These are phyloP conservation scores for Bacidia gigantensis DNA, from an alignment of 495 filamentous ascomycete genomes.

Conservation along the genomic window DNA sequence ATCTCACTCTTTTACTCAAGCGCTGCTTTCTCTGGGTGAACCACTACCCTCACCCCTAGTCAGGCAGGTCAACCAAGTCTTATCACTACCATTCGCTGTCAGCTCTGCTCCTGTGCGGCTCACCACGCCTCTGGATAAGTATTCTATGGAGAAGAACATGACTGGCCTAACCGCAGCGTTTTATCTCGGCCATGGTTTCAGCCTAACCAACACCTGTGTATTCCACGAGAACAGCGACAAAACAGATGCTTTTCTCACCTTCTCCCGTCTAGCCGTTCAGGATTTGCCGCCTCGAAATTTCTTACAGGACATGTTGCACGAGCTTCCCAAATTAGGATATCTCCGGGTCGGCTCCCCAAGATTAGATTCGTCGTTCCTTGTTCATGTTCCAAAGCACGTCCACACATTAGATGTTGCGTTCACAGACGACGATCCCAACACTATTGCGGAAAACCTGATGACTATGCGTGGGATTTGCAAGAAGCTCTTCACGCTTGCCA, in stretches of 20 bases:
- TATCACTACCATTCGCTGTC: background rate
- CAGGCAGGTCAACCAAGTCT: background rate
- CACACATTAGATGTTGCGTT: slow-evolving; percentile 15
- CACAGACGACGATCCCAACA: slow-evolving; percentile 10
- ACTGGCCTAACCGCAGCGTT: slow-evolving; percentile 12
- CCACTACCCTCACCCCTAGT: slow-evolving; percentile 11
- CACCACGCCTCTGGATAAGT: background rate
- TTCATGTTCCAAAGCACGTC: slow-evolving; percentile 7
- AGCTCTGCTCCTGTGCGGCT: background rate
- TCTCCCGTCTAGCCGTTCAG: background rate
- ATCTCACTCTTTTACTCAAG: slow-evolving; percentile 12
- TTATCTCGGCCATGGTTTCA: slow-evolving; percentile 5
- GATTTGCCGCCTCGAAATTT: background rate
- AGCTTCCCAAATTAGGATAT: slow-evolving; percentile 14
- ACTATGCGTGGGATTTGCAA: slow-evolving; percentile 9
- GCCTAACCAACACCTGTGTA: slow-evolving; percentile 7
- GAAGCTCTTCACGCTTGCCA: slow-evolving; percentile 15
- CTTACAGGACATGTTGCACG: slow-evolving; percentile 6
- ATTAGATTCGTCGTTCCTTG: slow-evolving; percentile 12
- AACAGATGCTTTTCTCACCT: slow-evolving; percentile 5
- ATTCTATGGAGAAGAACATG: slow-evolving; percentile 12
- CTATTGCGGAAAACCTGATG: slow-evolving; percentile 7
- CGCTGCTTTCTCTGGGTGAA: slow-evolving; percentile 14
- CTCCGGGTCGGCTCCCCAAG: slow-evolving; percentile 13
- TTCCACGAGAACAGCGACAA: slow-evolving; percentile 12